Conservation (phyloP, 208 protist genomes). For the Trypanosoma platydactyli region DNA sequence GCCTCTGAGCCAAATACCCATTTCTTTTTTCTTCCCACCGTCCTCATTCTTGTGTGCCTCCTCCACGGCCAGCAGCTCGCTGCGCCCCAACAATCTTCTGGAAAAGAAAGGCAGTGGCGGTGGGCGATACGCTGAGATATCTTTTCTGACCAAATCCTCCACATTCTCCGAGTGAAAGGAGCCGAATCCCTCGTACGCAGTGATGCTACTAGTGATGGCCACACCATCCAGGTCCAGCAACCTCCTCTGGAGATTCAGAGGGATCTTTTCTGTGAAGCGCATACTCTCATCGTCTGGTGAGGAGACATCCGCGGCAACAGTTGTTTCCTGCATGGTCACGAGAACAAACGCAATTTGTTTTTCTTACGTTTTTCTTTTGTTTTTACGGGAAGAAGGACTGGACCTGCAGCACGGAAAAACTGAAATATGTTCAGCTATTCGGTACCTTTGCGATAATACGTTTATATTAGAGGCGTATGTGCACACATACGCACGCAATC, state of each 20-base stretch:
- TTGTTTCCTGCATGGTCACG: not conserved
- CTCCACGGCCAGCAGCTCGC: constrained; percentile 31
- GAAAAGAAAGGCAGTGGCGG: constrained; percentile 46
- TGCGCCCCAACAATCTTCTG: constrained; percentile 34
- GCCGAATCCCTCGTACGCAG: constrained; percentile 85
- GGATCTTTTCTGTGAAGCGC: constrained; percentile 5
- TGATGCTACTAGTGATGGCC: constrained; percentile 33
- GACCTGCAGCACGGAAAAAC: too few relatives aligned
- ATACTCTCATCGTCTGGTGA: not conserved
- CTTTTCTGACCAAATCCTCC: constrained; percentile 68
- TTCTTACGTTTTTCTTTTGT: not conserved
- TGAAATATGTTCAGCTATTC: too few relatives aligned
- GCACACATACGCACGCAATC: too few relatives aligned
- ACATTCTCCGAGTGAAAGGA: constrained; percentile 93
- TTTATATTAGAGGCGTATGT: too few relatives aligned
- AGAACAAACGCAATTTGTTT: not conserved
- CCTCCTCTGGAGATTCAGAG: constrained; percentile 21
- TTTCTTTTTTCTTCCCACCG: constrained; percentile 18
- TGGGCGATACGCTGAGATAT: constrained; percentile 56
- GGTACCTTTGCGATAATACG: too few relatives aligned
- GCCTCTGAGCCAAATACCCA: constrained; percentile 1
- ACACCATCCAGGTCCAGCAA: constrained; percentile 30
- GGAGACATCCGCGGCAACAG: not conserved
- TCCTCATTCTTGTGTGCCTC: constrained; percentile 25
- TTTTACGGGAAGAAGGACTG: too few relatives aligned